A percentile compares a stretch with the other conserved stretches of the same genome.
These are phyloP conservation scores for Leptomonas pyrrhocoris DNA, from an alignment of 208 protist species.

Conservation along the genomic window DNA sequence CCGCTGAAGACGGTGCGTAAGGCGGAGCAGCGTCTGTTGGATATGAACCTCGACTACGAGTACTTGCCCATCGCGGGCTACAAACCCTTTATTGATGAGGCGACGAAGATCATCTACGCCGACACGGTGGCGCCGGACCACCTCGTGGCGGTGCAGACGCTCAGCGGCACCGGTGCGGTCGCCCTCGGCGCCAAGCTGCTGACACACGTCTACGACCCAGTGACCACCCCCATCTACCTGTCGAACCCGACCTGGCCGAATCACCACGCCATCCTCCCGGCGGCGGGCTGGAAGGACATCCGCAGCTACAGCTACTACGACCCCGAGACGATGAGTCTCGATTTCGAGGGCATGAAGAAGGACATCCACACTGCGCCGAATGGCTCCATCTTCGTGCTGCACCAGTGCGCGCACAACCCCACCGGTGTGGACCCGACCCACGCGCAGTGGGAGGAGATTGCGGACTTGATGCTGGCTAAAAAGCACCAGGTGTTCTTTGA, in stretches of 20 bases:
- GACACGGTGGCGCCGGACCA: constrained; percentile 32
- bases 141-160: constrained; percentile 78
- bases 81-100: constrained; percentile 73
- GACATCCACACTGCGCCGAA: constrained; percentile 76
- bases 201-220: constrained; percentile 32
- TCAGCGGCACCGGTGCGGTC: constrained; percentile 92
- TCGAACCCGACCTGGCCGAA: constrained; percentile 90
- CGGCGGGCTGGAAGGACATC: constrained; percentile 62
- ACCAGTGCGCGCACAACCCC: constrained; percentile 99
- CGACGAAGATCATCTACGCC: constrained; percentile 14
- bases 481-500: constrained; percentile 96
- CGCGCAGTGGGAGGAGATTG: constrained; percentile 96
- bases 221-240: constrained; percentile 67
- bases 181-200: constrained; percentile 72
- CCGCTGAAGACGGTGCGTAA: constrained; percentile 92
- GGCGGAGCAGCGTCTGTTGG: constrained; percentile 76
- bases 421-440: constrained; percentile 97
- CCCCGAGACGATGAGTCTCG: constrained; percentile 56
- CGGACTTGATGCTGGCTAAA: constrained; percentile 76
- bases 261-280: constrained; percentile 69
- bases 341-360: constrained; percentile 87
- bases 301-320: constrained; percentile 88
- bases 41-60: constrained; percentile 93
- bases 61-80: constrained; percentile 97
- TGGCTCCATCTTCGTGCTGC: constrained; percentile 95